Conservation (phyloP, 148 eudicot genomes). For the Simmondsia chinensis region DNA sequence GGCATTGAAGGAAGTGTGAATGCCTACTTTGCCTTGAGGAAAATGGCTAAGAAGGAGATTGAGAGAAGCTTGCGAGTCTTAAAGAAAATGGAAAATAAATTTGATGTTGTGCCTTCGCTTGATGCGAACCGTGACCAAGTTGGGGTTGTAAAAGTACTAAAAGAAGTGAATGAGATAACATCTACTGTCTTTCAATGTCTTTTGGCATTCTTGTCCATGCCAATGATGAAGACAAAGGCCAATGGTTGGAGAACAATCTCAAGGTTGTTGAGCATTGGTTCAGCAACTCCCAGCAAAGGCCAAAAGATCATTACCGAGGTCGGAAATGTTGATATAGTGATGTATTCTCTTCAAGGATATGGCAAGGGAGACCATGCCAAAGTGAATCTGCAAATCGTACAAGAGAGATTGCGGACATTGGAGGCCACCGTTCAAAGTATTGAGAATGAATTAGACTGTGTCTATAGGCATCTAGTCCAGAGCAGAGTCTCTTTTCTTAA, state of each 20-base stretch:
- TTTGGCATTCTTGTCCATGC: conserved; percentile 25
- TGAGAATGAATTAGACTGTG: conserved; percentile 23
- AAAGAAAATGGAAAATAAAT: conserved; percentile 22
- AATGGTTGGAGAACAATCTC: conserved; percentile 29
- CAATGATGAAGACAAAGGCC: conserved; percentile 7
- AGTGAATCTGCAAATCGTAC: conserved; percentile 11
- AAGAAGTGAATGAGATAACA: conserved; percentile 15
- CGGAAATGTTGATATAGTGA: conserved; percentile 23
- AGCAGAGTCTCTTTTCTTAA: conserved; percentile 38
- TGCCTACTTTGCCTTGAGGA: conserved; percentile 25
- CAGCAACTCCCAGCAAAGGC: conserved; percentile 1
- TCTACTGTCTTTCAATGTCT: conserved; percentile 15
- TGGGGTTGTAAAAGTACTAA: conserved; percentile 9
- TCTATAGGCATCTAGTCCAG: conserved; percentile 25
- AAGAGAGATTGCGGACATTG: conserved; percentile 16
- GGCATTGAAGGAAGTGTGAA: conserved; percentile 12
- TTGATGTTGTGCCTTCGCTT: neutral
- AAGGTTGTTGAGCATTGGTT: conserved; percentile 6
- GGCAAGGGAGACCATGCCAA: neutral
- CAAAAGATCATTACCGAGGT: conserved; percentile 17
- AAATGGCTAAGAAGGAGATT: conserved; percentile 21
- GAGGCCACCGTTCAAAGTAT: conserved; percentile 13
- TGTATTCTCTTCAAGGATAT: conserved; percentile 4
- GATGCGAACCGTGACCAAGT: conserved; percentile 8
- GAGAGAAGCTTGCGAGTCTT: conserved; percentile 18